These are phyloP conservation scores for Parathielavia hyrcaniae DNA, from an alignment of 495 filamentous ascomycete genomes.

Conservation along the genomic window DNA sequence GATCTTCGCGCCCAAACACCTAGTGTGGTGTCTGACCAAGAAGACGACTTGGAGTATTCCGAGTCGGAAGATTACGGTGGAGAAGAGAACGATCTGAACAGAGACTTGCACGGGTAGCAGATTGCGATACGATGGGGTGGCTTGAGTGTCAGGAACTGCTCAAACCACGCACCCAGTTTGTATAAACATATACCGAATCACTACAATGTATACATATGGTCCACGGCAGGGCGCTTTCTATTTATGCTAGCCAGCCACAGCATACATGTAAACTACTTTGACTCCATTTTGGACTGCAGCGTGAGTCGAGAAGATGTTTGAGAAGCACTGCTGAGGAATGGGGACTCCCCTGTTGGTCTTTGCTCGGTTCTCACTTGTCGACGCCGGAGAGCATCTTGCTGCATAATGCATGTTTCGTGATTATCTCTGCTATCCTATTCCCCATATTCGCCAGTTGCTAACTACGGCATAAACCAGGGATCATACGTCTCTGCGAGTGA, in stretches of 20 bases:
- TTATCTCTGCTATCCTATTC: too few relatives aligned
- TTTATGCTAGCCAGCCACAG: too few relatives aligned
- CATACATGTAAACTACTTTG: background rate
- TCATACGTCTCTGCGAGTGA: too few relatives aligned
- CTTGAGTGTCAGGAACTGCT: background rate
- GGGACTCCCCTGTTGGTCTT: too few relatives aligned
- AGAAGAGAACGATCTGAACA: slow-evolving; percentile 40
- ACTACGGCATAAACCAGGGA: too few relatives aligned
- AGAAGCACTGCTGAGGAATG: background rate
- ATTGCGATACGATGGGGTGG: background rate
- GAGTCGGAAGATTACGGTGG: slow-evolving; percentile 43
- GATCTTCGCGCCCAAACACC: slow-evolving; percentile 10
- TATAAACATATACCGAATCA: background rate
- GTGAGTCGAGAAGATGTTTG: too few relatives aligned
- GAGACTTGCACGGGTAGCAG: slow-evolving; percentile 30
- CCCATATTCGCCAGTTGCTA: too few relatives aligned
- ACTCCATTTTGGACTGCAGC: background rate
- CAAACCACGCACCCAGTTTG: background rate
- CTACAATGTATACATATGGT: background rate
- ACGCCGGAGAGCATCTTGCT: too few relatives aligned
- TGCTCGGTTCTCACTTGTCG: too few relatives aligned
- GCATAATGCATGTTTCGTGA: too few relatives aligned
- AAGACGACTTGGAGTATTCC: slow-evolving; percentile 25
- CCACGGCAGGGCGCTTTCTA: too few relatives aligned
- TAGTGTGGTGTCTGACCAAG: slow-evolving; percentile 12